Percentiles rank a stretch among this genome's conserved stretches.
These are phyloP conservation scores for Leucosporidium creatinivorum DNA, from an alignment of 768 basidiomycete species.

Conservation along the genomic window DNA sequence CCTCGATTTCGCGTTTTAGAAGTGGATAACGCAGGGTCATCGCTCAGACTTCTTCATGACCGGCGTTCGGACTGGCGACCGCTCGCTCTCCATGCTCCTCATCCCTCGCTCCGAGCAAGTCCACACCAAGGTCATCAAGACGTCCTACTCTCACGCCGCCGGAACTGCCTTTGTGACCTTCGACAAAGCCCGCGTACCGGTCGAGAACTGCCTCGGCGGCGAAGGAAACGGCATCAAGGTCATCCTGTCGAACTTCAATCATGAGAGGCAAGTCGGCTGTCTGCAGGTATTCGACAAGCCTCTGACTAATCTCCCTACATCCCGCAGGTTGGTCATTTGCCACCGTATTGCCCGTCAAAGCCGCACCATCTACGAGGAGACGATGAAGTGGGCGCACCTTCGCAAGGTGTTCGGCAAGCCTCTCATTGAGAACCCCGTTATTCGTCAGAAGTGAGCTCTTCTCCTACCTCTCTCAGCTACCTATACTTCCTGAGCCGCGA, in stretches of 20 bases:
- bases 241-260: conserved; percentile 69
- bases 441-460: conserved; percentile 58
- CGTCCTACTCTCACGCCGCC: conserved; percentile 77
- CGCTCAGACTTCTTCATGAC: conserved; percentile 74
- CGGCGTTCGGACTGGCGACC: conserved; percentile 55
- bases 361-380: conserved; percentile 20
- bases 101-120: conserved; percentile 71
- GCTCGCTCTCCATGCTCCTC: conserved; percentile 75
- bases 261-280: no score
- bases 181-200: conserved; percentile 76
- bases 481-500: no score
- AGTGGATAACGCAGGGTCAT: conserved; percentile 42
- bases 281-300: no score
- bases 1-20: no score
- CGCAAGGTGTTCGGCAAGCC: conserved; percentile 89
- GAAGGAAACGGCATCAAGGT: conserved; percentile 68
- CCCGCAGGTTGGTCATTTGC: conserved; percentile 81
- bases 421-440: conserved; percentile 67
- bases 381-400: conserved; percentile 68
- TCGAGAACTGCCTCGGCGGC: conserved; percentile 74
- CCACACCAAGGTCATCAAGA: conserved; percentile 79
- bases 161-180: conserved; percentile 77
- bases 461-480: not conserved
- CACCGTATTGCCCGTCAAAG: conserved; percentile 43
- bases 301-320: no score